Percentiles rank a stretch among this genome's conserved stretches.
Conservation (phyloP, 768 basidiomycete genomes). For the Sutorius australiensis region DNA sequence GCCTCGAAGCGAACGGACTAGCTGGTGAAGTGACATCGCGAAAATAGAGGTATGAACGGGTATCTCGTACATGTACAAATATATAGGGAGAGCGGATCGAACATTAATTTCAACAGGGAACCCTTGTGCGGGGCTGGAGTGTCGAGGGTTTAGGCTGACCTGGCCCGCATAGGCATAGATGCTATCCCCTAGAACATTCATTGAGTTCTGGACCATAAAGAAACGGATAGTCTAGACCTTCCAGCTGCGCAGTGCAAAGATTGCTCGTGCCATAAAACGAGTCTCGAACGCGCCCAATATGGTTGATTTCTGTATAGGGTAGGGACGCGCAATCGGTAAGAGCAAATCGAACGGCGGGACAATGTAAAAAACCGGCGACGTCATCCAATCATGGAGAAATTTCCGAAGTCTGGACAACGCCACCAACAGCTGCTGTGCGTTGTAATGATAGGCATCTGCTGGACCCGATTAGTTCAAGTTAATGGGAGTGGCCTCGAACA, state of each 20-base stretch:
- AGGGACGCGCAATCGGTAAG: background rate
- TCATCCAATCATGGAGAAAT: background rate
- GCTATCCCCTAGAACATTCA: background rate
- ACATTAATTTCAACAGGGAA: background rate
- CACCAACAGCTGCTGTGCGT: slow-evolving; percentile 5
- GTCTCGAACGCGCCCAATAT: slow-evolving; percentile 2
- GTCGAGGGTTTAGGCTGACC: background rate
- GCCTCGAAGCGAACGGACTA: background rate
- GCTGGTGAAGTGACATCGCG: slow-evolving; percentile 8
- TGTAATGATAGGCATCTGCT: background rate
- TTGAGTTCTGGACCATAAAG: background rate
- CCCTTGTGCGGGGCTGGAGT: background rate
- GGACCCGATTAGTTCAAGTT: background rate
- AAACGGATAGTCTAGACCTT: slow-evolving; percentile 12
- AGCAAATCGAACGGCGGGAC: background rate
- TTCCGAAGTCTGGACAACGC: slow-evolving; percentile 9
- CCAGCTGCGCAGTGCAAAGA: background rate
- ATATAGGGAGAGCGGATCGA: slow-evolving; percentile 6
- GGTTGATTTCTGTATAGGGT: background rate
- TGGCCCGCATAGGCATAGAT: background rate
- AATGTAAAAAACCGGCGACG: background rate
- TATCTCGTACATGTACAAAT: background rate
- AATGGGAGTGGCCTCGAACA: slow-evolving; percentile 7
- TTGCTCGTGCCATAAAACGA: background rate
- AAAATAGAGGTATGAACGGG: background rate